These are phyloP conservation scores for Gyromitra esculenta DNA, from an alignment of 2,329 filamentous ascomycete genomes.

Conservation along the genomic window DNA sequence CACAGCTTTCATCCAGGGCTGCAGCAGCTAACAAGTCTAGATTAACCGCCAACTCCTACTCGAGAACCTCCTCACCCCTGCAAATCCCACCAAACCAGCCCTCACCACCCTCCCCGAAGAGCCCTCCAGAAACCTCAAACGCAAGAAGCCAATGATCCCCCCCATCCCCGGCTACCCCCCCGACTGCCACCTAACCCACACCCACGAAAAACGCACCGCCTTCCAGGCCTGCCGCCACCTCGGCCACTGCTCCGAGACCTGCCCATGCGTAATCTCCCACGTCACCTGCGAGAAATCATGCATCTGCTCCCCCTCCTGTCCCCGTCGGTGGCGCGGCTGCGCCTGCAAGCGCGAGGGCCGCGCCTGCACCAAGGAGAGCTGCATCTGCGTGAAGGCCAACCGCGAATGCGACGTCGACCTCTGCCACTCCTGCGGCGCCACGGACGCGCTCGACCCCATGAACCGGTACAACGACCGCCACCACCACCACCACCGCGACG, in stretches of 20 bases:
- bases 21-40: conserved; percentile 13
- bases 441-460: conserved; percentile 74
- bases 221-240: conserved; percentile 59
- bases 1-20: neutral
- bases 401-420: conserved; percentile 83
- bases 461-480: conserved; percentile 70
- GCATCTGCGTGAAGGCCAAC: conserved; percentile 76
- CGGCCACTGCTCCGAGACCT: conserved; percentile 70
- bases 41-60: conserved; percentile 48
- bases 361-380: conserved; percentile 69
- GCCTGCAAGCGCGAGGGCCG: conserved; percentile 71
- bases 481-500: conserved; percentile 60
- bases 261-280: conserved; percentile 70
- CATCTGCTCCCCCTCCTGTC: conserved; percentile 70
- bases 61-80: conserved; percentile 41
- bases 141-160: conserved; percentile 39
- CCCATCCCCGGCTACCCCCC: conserved; percentile 51
- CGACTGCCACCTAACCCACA: conserved; percentile 52
- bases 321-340: conserved; percentile 73
- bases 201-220: conserved; percentile 48
- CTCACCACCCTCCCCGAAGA: neutral
- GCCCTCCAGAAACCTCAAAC: conserved; percentile 42
- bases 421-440: conserved; percentile 75
- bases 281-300: conserved; percentile 80
- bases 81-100: neutral